Percentiles rank a stretch among this genome's conserved stretches.
These are phyloP conservation scores for Pyracantha coccinea DNA, from an alignment of 331 rosid species.

Conservation along the genomic window DNA sequence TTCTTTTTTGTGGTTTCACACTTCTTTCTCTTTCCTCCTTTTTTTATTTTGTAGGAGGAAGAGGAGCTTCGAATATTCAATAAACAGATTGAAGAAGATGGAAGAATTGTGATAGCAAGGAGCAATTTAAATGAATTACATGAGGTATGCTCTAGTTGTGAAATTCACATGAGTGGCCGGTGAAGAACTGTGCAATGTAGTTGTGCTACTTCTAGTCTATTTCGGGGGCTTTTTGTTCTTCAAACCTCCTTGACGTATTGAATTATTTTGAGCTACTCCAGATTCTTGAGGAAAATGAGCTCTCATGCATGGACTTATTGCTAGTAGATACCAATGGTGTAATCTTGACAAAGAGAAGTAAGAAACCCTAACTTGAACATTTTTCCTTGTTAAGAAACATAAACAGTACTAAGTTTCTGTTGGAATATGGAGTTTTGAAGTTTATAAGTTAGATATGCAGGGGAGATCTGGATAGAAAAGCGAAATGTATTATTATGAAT, in stretches of 20 bases:
- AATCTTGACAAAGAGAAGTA: slow-evolving; percentile 73
- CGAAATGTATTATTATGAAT: too few relatives aligned
- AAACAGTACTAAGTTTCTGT: neutral
- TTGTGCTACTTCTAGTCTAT: neutral
- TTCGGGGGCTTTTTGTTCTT: neutral
- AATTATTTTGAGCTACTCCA: slow-evolving; percentile 21
- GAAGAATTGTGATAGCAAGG: slow-evolving; percentile 69
- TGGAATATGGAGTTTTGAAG: neutral
- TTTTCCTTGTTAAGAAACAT: neutral
- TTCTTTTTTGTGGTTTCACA: neutral
- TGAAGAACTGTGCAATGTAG: neutral
- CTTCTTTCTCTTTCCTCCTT: slow-evolving; percentile 1
- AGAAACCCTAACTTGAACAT: slow-evolving; percentile 15
- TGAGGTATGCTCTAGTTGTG: slow-evolving; percentile 36
- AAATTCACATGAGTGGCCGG: neutral
- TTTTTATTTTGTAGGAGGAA: slow-evolving; percentile 57
- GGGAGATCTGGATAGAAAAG: too few relatives aligned
- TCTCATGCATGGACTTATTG: slow-evolving; percentile 66
- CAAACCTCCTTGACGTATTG: slow-evolving; percentile 6
- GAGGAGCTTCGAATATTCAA: slow-evolving; percentile 60
- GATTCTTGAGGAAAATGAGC: slow-evolving; percentile 90
- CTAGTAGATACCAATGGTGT: slow-evolving; percentile 60
- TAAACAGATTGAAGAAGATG: slow-evolving; percentile 95
- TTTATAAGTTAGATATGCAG: neutral
- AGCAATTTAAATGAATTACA: slow-evolving; percentile 79